Evolutionary conservation across 1,284 basidiomycete genomes (phyloP), one percentile per base, ranked within the genome.

Genomic region (Phylloboletellus chloephorus): DNA sequence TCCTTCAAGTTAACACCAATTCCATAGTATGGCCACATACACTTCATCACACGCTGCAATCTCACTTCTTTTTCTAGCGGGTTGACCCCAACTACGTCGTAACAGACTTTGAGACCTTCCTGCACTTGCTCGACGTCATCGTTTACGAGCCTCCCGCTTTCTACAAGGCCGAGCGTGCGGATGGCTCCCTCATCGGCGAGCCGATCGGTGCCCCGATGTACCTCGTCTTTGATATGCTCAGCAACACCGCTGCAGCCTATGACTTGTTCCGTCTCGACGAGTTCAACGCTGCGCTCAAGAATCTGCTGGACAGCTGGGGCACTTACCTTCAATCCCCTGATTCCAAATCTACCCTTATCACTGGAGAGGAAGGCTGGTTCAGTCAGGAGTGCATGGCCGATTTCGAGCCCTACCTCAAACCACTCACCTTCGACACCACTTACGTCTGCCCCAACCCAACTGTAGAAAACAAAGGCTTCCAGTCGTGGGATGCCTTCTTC

Each of bases 401-500:
- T 19, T 39, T 50, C 10, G 30, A 21, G n/a, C 13, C 29, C 2
- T 30, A 43, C 36, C 13, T 47, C 16, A 13, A 13, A 8, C 25
- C 32, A 3, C 22, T 31, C 15, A 16, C 23, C 24, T 52, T 43
- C 21, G 37, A 41, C 13, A 15, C 8, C 3, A 42, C 39, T 7
- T 44, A 34, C 12, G 6, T 34, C 24, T 41, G 41, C 9, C 49
- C 43, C 17, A 30, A 50, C 13, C 36, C 43, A 11, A 9, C 15
- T 1, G 32, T 32, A 13, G 49, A 40, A 6, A 31, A 33, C 37
- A 31, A 29, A 9, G 40, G 40, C 2, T 52, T 39, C 31, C 5
- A 10, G 19, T 68, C 66, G 24, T 77, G 71, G 71, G 73, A 76
- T 47, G 67, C 67, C 42, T 76, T 73, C 56, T 76, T 78, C 60